These are phyloP conservation scores for Ceratonia siliqua DNA, from an alignment of 306 rosid genomes.

Conservation along the genomic window DNA sequence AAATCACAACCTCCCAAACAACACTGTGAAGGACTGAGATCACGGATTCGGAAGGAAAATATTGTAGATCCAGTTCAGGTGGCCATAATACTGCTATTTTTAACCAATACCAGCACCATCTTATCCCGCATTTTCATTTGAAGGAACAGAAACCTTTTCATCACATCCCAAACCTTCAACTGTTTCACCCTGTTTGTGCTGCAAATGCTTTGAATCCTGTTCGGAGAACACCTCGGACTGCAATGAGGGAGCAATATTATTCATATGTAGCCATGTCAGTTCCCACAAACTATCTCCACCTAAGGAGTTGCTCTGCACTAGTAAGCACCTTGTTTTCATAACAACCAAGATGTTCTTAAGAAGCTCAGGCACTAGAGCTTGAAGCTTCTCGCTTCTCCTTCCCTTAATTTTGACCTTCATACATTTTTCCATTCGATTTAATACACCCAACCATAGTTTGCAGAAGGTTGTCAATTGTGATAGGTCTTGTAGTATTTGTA, in stretches of 20 bases:
- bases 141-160: conserved; percentile 44
- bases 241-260: conserved; percentile 67
- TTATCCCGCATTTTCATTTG: conserved; percentile 42
- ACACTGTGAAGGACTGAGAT: conserved; percentile 32
- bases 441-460: conserved; percentile 84
- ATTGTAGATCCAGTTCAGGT: conserved; percentile 31
- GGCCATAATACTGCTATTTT: conserved; percentile 33
- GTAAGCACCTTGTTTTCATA: conserved; percentile 65
- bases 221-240: conserved; percentile 81
- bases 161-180: conserved; percentile 41
- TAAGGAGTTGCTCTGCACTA: conserved; percentile 53
- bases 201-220: conserved; percentile 53
- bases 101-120: conserved; percentile 57
- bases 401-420: conserved; percentile 78
- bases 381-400: conserved; percentile 82
- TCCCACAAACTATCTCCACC: conserved; percentile 84
- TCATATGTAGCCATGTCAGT: conserved; percentile 77
- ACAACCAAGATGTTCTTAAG: conserved; percentile 81
- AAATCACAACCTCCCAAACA: conserved; percentile 39
- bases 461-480: conserved; percentile 63
- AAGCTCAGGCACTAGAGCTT: conserved; percentile 84
- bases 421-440: conserved; percentile 67
- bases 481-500: conserved; percentile 66
- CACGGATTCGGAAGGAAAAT: conserved; percentile 40
- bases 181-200: conserved; percentile 47